These are phyloP conservation scores for Sporothrix mexicana DNA, from an alignment of 2,329 filamentous ascomycete species.

Conservation along the genomic window DNA sequence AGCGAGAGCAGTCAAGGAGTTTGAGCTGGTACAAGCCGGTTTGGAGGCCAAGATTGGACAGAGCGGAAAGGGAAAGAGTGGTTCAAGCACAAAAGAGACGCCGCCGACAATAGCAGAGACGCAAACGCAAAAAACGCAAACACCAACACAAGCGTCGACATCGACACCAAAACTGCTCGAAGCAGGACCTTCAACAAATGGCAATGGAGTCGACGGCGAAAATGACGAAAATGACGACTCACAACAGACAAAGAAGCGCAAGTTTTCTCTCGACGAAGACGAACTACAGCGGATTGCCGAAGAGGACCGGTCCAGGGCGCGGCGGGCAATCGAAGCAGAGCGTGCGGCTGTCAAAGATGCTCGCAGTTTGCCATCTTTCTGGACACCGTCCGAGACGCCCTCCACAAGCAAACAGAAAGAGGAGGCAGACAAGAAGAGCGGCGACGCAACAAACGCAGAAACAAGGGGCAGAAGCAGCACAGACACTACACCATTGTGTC, in stretches of 20 bases:
- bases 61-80: conserved; percentile 37
- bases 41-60: conserved; percentile 45
- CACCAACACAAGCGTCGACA: conserved; percentile 39
- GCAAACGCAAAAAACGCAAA: background rate
- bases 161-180: conserved; percentile 40
- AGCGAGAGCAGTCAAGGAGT: conserved; percentile 75
- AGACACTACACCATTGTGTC: conserved; percentile 18
- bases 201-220: conserved; percentile 34
- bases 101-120: conserved; percentile 16
- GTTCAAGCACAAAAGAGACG: conserved; percentile 29
- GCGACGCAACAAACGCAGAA: conserved; percentile 45
- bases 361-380: conserved; percentile 78
- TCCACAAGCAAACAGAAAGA: conserved; percentile 43
- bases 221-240: conserved; percentile 42
- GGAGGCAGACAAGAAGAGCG: background rate
- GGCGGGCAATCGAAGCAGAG: conserved; percentile 73
- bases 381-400: conserved; percentile 86
- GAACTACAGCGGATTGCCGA: conserved; percentile 73
- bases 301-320: conserved; percentile 72
- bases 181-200: background rate
- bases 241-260: conserved; percentile 64
- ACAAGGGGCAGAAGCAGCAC: background rate
- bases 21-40: conserved; percentile 83
- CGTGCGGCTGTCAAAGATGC: conserved; percentile 69
- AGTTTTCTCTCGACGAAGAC: conserved; percentile 79